Evolutionary conservation across 768 basidiomycete genomes (phyloP), one percentile per base, ranked within the genome.

Genomic region (Lentinula detonsa): DNA sequence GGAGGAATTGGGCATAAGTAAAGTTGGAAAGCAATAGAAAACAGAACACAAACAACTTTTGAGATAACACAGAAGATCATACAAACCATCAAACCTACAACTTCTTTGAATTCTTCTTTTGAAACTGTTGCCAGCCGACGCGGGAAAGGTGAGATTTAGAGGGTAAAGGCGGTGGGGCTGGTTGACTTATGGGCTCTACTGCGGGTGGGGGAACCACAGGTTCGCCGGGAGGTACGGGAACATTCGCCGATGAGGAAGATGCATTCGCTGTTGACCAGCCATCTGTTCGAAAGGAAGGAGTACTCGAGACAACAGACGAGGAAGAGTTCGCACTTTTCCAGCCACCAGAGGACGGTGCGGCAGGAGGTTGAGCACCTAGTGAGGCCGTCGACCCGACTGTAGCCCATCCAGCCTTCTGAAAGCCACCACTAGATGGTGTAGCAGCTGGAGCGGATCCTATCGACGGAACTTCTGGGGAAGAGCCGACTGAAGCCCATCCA

Each of bases 181-280:
- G 58, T 34, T 34, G 37, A 11, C 5, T 49, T 8, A 18, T 15
- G 33, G 46, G 31, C 16, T 16, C 57, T 18, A 37, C 33, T 21
- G 42, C 7, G 13, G 68, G 66, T 4, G 69, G 67, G 57, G 70
- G 68, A 74, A 2, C 79, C 54, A 31, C 37, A 42, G 33, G 37
- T 37, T 37, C 52, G 13, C 9, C 9, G 13, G 7, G 5, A 21
- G 37, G 13, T 34, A 18, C 11, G 8, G 13, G 5, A 33, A 35
- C n/a, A 43, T 40, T 35, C 37, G 28, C 8, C 10, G 34, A 33
- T 42, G 37, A 10, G 13, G n/a, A 15, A 23, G 54, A 31, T 21
- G 40, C 5, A n/a, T 88, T 88, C 28, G 90, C 75, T 39, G 83
- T 82, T 8, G 87, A 84, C 83, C 85, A 89, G 16, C 89, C 88